Conservation (phyloP, 371 early-diverging fungal genomes). For the Zancudomyces culisetae region DNA sequence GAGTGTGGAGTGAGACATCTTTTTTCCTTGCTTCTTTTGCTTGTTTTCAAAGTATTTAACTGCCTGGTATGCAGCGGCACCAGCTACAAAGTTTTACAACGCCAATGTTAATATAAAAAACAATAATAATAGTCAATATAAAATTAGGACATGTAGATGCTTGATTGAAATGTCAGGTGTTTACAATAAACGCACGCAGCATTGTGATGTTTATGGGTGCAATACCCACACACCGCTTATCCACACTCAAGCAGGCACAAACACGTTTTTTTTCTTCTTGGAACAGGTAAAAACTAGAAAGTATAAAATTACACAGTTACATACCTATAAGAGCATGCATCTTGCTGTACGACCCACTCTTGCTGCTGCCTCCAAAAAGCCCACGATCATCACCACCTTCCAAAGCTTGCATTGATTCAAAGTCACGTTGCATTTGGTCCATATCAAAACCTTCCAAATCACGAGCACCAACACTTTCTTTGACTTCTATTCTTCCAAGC, state of each 20-base stretch:
- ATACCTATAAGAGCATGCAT: neutral
- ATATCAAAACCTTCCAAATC: neutral
- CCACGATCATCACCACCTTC: neutral
- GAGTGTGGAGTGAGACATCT: conserved; percentile 19
- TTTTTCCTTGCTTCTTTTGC: conserved; percentile 26
- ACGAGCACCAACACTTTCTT: neutral
- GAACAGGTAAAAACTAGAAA: too few relatives aligned
- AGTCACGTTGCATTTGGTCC: neutral
- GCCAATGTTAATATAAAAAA: too few relatives aligned
- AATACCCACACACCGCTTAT: too few relatives aligned
- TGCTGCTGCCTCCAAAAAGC: neutral
- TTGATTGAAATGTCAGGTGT: too few relatives aligned
- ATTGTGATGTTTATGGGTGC: too few relatives aligned
- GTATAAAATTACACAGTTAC: too few relatives aligned
- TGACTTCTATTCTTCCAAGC: neutral
- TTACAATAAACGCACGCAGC: too few relatives aligned
- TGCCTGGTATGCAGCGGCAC: conserved; percentile 40
- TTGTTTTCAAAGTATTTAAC: conserved; percentile 29
- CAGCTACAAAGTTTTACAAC: conserved; percentile 25
- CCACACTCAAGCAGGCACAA: too few relatives aligned
- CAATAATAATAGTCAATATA: too few relatives aligned
- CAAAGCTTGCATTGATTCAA: neutral
- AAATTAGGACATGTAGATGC: too few relatives aligned
- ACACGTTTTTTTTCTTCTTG: too few relatives aligned
- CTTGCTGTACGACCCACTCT: neutral